Percentiles rank a stretch among this genome's conserved stretches.
These are phyloP conservation scores for Claviceps digitariae DNA, from an alignment of 2,329 filamentous ascomycete species.

Conservation along the genomic window DNA sequence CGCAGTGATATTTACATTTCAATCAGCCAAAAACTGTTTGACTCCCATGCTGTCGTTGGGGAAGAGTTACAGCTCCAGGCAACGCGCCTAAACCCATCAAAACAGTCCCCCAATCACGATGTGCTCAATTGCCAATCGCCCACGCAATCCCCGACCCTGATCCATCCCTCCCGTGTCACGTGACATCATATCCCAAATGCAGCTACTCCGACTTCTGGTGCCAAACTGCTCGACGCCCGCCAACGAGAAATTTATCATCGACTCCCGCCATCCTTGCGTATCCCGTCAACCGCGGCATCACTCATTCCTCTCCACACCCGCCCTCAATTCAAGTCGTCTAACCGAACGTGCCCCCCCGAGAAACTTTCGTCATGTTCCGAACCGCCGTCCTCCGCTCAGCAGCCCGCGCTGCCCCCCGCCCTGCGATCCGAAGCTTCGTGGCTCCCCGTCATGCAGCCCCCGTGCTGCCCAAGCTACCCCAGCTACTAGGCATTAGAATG, in stretches of 20 bases:
- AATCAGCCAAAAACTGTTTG: neutral
- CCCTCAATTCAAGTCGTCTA: neutral
- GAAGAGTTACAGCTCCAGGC: too few relatives aligned
- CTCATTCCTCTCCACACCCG: neutral
- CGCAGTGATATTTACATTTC: neutral
- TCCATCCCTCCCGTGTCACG: constrained; percentile 5
- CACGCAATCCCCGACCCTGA: neutral
- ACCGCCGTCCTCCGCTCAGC: constrained; percentile 70
- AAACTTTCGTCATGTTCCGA: constrained; percentile 59
- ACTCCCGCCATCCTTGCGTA: constrained; percentile 5
- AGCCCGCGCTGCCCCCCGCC: constrained; percentile 41
- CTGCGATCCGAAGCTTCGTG: constrained; percentile 40
- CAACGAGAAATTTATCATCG: constrained; percentile 35
- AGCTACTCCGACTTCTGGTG: constrained; percentile 20
- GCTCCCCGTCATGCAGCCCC: constrained; percentile 44
- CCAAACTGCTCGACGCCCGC: constrained; percentile 8
- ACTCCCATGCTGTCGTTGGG: neutral
- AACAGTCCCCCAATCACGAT: neutral
- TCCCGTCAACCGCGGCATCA: neutral
- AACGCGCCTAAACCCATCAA: neutral
- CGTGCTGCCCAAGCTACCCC: constrained; percentile 15
- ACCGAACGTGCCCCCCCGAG: neutral
- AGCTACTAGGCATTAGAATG: constrained; percentile 59
- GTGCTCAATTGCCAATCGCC: constrained; percentile 2
- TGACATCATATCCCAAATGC: constrained; percentile 3